Evolutionary conservation across 1,284 basidiomycete species (phyloP), one percentile per base, ranked within the genome.

Genomic region (Malassezia globosa): DNA sequence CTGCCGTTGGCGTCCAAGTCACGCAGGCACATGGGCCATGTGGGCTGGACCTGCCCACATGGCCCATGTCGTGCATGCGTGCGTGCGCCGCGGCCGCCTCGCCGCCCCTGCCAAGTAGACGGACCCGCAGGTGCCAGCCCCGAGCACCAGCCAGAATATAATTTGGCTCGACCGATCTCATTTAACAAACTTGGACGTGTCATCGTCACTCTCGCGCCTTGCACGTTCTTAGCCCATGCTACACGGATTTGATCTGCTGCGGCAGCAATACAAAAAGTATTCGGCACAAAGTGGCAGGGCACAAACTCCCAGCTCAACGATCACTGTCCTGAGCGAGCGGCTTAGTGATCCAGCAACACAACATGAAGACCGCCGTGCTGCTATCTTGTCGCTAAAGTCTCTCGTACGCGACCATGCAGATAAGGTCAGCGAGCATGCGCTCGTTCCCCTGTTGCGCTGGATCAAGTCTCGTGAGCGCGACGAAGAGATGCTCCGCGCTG

Each of bases 361-460:
- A 35, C 37, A 58, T 31, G 61, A 89, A 36, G 92, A 96, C 74
- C 79, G 90, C 59, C 80, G 87, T 43, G 90, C 90, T 16, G 85
- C 90, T 0, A 82, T 97, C 7, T 77, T 95, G 36, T 81, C 87
- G 0, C 79, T 97, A 60, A 96, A 96, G 72, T 89, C 89, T 13
- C 80, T 96, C 41, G 78, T 83, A 39, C 79, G 89, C 47, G 90
- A 94, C 73, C 88, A 85, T 77, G 89, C 85, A 70, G 77, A 81
- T 52, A 72, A 75, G 8, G 61, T 63, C 23, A 57, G 60, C 26
- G 47, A 52, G 14, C 55, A 68, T 29, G 64, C 68, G 0, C 57
- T 64, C 21, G 56, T 55, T 1, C 58, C 60, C 14, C 46, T 70
- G 16, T 51, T 63, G 40, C 38, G 37, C 2, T 59, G 59, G 14